Conservation (phyloP, 2,329 filamentous ascomycete species). For the Phaeosphaeria sp. region DNA sequence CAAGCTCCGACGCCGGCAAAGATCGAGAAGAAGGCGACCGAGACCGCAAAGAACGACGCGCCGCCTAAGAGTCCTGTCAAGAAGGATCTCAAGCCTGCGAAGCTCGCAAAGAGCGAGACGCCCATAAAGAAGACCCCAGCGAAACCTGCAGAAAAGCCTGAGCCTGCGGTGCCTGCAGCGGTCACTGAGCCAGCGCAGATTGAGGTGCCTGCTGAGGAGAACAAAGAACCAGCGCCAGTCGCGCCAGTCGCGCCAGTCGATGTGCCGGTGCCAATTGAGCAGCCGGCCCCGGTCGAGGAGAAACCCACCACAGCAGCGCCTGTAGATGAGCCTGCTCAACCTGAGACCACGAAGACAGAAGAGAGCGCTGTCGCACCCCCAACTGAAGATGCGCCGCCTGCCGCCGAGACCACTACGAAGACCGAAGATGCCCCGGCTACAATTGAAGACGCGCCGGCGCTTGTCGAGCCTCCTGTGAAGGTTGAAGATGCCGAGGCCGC, state of each 20-base stretch:
- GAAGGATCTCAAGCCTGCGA: slow-evolving; percentile 4
- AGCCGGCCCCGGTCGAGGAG: neutral
- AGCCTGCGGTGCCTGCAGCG: neutral
- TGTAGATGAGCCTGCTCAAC: neutral
- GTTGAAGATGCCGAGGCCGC: neutral
- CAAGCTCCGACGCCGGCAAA: neutral
- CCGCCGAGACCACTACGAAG: slow-evolving; percentile 1
- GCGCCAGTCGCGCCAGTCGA: neutral
- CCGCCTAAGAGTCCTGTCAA: neutral
- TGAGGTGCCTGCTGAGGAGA: neutral
- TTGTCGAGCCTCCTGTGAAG: neutral
- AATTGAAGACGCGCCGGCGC: neutral
- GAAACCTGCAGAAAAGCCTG: neutral
- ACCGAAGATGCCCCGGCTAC: neutral
- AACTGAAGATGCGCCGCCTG: neutral
- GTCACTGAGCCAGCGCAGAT: neutral
- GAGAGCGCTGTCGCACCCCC: neutral
- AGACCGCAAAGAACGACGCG: neutral
- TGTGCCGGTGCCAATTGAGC: neutral
- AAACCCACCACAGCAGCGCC: neutral
- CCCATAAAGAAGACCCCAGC: neutral
- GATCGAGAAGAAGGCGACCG: slow-evolving; percentile 2
- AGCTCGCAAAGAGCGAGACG: neutral
- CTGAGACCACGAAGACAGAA: neutral
- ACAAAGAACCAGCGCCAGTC: neutral